phyloP scores from a whole-genome alignment of 768 basidiomycete genomes.

The Psilocybe cubensis region DNA sequence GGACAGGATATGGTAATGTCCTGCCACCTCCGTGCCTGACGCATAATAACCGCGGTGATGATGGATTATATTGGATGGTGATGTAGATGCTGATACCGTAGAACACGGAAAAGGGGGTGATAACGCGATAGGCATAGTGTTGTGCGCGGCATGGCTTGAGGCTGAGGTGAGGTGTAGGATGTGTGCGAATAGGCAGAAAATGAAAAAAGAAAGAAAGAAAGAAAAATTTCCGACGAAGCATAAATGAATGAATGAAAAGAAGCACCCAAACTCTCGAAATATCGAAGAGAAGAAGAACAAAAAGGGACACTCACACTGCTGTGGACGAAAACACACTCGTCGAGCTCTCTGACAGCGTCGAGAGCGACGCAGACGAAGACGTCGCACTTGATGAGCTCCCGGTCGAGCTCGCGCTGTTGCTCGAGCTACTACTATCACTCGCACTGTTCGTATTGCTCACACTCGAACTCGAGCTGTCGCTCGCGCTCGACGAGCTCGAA shows the following conservation, averaged over 20 bases:
- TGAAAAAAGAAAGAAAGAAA: neutral
- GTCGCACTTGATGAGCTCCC: slow-evolving; percentile 2
- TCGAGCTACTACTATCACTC: too few species aligned
- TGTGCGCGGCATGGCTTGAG: too few species aligned
- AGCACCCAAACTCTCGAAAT: neutral
- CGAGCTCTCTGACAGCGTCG: slow-evolving; percentile 12
- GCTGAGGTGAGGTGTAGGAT: too few species aligned
- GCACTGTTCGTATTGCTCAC: neutral
- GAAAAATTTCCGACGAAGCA: neutral
- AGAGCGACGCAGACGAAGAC: slow-evolving; percentile 2
- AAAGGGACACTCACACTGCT: slow-evolving; percentile 7
- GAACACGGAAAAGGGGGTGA: neutral
- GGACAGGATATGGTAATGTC: neutral
- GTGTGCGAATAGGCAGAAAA: too few species aligned
- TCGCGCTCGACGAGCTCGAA: slow-evolving; percentile 3
- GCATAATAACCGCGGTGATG: too few species aligned
- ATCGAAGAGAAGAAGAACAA: neutral
- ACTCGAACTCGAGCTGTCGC: slow-evolving; percentile 5
- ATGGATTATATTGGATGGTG: too few species aligned
- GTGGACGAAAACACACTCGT: slow-evolving; percentile 18
- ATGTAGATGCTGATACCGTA: neutral
- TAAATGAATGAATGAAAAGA: neutral
- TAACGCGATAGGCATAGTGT: too few species aligned
- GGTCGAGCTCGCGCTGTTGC: slow-evolving; percentile 5
- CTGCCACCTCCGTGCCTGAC: neutral